Conservation (phyloP, 306 rosid species). For the Trichosanthes cucumerina region DNA sequence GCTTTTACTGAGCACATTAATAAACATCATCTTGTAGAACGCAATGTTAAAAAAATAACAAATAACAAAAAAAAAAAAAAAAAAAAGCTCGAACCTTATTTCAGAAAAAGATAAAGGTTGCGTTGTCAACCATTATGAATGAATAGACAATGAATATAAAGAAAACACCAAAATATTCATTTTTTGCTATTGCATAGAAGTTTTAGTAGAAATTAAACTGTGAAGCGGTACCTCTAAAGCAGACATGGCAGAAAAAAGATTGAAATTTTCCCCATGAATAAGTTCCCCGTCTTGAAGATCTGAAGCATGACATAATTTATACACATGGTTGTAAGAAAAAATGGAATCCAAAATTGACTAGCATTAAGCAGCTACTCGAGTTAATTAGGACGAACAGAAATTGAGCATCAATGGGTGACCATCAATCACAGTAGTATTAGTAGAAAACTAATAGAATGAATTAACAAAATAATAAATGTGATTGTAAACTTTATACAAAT, state of each 20-base stretch:
- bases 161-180: neutral
- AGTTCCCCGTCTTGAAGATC: slow-evolving; percentile 96
- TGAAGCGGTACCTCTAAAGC: slow-evolving; percentile 68
- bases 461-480: neutral
- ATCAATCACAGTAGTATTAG: neutral
- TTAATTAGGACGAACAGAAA: neutral
- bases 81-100: neutral
- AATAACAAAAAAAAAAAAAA: neutral
- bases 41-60: neutral
- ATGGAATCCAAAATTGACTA: neutral
- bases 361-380: neutral
- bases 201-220: neutral
- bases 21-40: neutral
- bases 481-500: neutral
- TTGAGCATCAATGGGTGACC: neutral
- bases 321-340: neutral
- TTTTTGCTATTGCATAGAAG: neutral
- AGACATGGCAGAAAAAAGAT: slow-evolving; percentile 94
- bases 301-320: slow-evolving; percentile 22
- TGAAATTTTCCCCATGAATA: slow-evolving; percentile 84
- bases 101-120: neutral
- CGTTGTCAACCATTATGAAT: neutral
- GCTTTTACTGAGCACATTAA: neutral
- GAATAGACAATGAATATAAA: neutral
- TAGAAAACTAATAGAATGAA: neutral